Conservation (phyloP, 306 rosid genomes). For the Fragaria vesca region DNA sequence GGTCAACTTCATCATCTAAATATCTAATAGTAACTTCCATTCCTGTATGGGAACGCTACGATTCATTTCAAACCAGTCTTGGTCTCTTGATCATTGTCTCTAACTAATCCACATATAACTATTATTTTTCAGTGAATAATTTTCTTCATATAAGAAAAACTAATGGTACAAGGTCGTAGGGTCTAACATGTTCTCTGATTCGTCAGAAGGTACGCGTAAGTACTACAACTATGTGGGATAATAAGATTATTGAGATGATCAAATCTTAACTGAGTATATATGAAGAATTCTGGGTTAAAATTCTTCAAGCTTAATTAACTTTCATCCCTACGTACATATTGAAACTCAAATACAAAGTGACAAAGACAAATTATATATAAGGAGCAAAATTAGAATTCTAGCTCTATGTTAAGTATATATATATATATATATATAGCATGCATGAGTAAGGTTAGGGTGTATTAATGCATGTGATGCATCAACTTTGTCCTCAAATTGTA, state of each 20-base stretch:
- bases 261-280: too few species aligned
- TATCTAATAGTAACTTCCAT: neutral
- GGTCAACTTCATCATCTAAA: neutral
- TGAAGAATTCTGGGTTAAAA: too few species aligned
- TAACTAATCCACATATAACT: constrained; percentile 4
- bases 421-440: too few species aligned
- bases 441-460: too few species aligned
- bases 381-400: neutral
- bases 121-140: neutral
- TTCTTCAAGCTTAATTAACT: too few species aligned
- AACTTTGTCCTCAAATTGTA: too few species aligned
- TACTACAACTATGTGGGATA: too few species aligned
- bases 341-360: neutral
- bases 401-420: too few species aligned
- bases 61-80: constrained; percentile 16
- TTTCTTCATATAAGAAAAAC: neutral
- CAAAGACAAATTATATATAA: neutral
- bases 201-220: too few species aligned
- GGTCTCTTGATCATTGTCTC: neutral
- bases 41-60: constrained; percentile 16
- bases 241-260: too few species aligned
- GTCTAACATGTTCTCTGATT: neutral
- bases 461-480: too few species aligned
- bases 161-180: neutral
- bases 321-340: neutral